Conservation (phyloP, 1,284 basidiomycete genomes). For the Cryptococcus sp. region DNA sequence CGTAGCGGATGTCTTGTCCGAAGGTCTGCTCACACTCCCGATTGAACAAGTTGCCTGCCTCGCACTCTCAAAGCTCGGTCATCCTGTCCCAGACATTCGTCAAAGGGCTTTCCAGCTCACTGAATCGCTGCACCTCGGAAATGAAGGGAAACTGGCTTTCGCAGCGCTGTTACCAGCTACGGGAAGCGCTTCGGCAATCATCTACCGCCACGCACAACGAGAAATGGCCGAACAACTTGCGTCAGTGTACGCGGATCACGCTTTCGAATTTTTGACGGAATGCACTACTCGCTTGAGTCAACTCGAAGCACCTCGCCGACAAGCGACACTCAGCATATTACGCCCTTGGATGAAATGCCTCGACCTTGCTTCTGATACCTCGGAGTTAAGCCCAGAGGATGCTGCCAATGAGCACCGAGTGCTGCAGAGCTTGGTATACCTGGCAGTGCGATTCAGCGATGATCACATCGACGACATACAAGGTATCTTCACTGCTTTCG, state of each 20-base stretch:
- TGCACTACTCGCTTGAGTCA: constrained; percentile 72
- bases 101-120: constrained; percentile 76
- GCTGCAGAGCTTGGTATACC: constrained; percentile 79
- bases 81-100: constrained; percentile 68
- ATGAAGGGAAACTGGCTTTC: constrained; percentile 51
- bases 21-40: constrained; percentile 58
- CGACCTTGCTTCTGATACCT: constrained; percentile 55
- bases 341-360: constrained; percentile 79
- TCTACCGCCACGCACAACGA: constrained; percentile 78
- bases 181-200: constrained; percentile 69
- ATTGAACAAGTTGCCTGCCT: constrained; percentile 74
- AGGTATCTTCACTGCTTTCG: constrained; percentile 73
- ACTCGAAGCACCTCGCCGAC: constrained; percentile 60
- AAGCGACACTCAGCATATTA: constrained; percentile 66
- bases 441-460: constrained; percentile 77
- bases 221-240: constrained; percentile 77
- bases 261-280: constrained; percentile 69
- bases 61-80: constrained; percentile 80
- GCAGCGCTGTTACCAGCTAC: constrained; percentile 73
- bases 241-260: constrained; percentile 72
- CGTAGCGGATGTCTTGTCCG: constrained; percentile 64
- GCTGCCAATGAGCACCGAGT: constrained; percentile 62
- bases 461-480: constrained; percentile 79
- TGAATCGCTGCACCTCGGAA: constrained; percentile 66
- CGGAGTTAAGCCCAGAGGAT: constrained; percentile 33